Conservation (phyloP, 169 alveolate species). For the Perkinsus chesapeaki region DNA sequence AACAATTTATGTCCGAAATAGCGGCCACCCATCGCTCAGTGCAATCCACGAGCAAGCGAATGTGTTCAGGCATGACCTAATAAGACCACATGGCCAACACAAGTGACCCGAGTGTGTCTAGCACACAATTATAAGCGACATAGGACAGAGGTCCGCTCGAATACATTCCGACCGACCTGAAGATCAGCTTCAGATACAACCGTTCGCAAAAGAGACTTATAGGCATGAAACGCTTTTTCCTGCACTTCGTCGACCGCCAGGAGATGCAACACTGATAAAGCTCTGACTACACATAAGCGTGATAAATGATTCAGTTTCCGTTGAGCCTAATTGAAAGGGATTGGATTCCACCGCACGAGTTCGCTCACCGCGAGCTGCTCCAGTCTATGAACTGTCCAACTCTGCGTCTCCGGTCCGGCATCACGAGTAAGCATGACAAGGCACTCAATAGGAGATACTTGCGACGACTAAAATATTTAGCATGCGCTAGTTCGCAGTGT, state of each 20-base stretch:
- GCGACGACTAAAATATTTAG: neutral
- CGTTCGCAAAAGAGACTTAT: neutral
- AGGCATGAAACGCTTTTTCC: neutral
- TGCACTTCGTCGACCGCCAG: neutral
- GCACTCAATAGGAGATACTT: neutral
- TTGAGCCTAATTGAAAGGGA: neutral
- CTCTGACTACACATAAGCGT: neutral
- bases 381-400: neutral
- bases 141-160: neutral
- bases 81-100: no score
- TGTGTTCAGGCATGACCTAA: neutral
- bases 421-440: neutral
- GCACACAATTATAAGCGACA: neutral
- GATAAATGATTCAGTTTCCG: neutral
- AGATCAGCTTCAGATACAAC: no score
- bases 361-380: neutral
- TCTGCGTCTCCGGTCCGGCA: neutral
- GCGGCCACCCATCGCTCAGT: neutral
- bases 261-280: neutral
- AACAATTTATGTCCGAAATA: neutral
- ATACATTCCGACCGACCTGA: neutral
- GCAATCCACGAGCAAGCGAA: neutral
- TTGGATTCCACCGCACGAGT: neutral
- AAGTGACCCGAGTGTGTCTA: no score
- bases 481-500: neutral